Base-by-base conservation (phyloP, 2,329 filamentous ascomycete genomes). In the Fusarium gaditjirri region DNA sequence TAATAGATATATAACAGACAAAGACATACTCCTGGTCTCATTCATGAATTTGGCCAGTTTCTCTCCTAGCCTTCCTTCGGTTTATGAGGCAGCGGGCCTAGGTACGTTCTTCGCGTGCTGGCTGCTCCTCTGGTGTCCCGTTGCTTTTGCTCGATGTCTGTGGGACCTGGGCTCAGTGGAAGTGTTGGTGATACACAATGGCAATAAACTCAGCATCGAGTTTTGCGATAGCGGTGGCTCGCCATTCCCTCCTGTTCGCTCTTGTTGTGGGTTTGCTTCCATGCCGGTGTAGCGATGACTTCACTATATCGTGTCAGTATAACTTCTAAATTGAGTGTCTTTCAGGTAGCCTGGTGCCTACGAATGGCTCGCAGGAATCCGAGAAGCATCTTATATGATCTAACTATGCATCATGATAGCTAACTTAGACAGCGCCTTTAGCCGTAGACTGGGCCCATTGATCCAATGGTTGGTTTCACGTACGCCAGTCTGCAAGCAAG, bases 321-420 rank as follows among this genome's bases (percentile, higher is more conserved):
- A 27, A 35, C 5, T 27, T 13, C 21, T 10, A 13, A 21, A 38
- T 23, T 17, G 19, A 12, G 23, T 21, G 10, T 52, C 13, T 35
- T 38, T 17, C 9, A n/a, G 5, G 16, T 16, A 17, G 5, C 23
- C 33, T 11, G 21, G 7, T 17, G 8, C 6, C 17, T 21, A 21
- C 5, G 19, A 19, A 27, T n/a, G 5, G 6, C 8, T 11, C 9
- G 1, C 5, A 12, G 33, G 13, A 11, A n/a, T 38, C 23, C 2
- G 10, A 7, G 4, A n/a, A 36, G 6, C 10, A 2, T 19, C 6
- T 13, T 14, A 7, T 27, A 11, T 8, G 4, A 27, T 12, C n/a
- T 52, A 16, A 7, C 23, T 27, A 21, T 14, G 19, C 13, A 27
- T 16, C 33, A 14, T n/a, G 33, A 21, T n/a, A 17, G 13, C 16